Base-by-base conservation (phyloP, 129 eudicot species). In the Rutidosis leptorrhynchoides region DNA sequence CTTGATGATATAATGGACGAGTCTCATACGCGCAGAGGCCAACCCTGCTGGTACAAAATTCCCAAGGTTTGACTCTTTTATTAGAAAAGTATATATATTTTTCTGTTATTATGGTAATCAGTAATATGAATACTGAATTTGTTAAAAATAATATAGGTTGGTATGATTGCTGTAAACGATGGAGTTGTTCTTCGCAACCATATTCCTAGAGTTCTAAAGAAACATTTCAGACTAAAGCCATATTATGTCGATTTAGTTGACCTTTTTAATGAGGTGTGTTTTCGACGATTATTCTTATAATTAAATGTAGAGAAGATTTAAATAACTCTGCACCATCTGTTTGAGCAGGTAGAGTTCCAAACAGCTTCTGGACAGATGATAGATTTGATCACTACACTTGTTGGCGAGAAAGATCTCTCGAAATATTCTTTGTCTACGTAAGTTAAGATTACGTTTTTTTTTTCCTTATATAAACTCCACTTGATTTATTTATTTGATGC, bases 361-460 rank as follows among this genome's bases (percentile, higher is more conserved):
- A 90, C 97, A 58, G 87, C 92, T 3, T 73, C 72, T 49, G 97
- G 97, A 71, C 97, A 90, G 75, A 90, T 90, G 97, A 87, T 87
- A 28, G 97, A 90, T 84, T 75, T 87, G 74, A 87, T 88, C 77
- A 88, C 96, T 69, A 85, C 93, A 66, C 82, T 77, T 60, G 86
- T 77, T 22, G 96, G 95, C 49, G 92, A 87, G 82, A 90, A 86
- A 65, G 97, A 90, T 74, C 79, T 90, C 64, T 84, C 95, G 2
- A 90, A 90, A 70, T 90, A 90, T 74, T 84, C 95, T 20, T 74
- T 87, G 69, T 72, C 85, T 55, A 68, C 80, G 97, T 84, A 64
- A 82, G 97, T 55, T 70, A 20, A 19, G 29, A 37, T 19, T 33
- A 48, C 11, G n/a, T 2, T 16, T 29, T 40, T n/a, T n/a, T 25